Evolutionary conservation across 345 rosid genomes (phyloP).

Genomic region (Acer negundo): DNA sequence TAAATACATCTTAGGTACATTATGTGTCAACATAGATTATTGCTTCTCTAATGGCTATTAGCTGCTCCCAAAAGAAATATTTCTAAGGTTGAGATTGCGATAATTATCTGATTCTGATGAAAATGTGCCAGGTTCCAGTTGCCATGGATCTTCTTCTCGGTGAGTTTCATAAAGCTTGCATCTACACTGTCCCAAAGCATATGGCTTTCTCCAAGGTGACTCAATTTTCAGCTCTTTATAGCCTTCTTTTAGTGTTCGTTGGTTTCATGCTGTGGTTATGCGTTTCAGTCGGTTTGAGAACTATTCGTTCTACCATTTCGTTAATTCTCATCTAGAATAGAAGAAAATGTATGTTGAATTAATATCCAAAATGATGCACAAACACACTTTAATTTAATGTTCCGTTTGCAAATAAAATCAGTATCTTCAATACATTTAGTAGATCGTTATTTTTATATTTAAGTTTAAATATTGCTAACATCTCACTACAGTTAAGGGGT

Average conservation of each 20-base stretch:
- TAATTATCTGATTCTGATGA: background rate
- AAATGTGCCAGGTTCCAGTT: constrained; percentile 59
- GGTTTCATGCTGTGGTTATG: background rate
- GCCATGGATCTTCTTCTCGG: constrained; percentile 86
- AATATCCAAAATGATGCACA: background rate
- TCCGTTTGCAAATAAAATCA: background rate
- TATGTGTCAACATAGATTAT: background rate
- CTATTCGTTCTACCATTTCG: background rate
- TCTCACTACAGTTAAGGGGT: background rate
- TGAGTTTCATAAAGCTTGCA: constrained; percentile 82
- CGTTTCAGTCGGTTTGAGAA: background rate
- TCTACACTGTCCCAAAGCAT: constrained; percentile 91
- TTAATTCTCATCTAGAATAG: background rate
- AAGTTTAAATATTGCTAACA: background rate
- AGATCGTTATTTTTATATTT: background rate
- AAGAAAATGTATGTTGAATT: background rate
- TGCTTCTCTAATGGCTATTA: constrained; percentile 6
- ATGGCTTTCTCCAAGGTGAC: constrained; percentile 65
- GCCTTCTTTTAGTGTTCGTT: background rate
- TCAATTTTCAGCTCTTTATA: background rate
- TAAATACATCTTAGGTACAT: background rate
- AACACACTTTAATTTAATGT: too few species aligned
- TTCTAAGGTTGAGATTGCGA: background rate
- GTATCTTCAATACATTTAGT: background rate
- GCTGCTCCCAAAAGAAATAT: background rate